A percentile compares a stretch with the other conserved stretches of the same genome.
phyloP scores from a whole-genome alignment of 148 eudicot species.

The Polygonum aviculare region DNA sequence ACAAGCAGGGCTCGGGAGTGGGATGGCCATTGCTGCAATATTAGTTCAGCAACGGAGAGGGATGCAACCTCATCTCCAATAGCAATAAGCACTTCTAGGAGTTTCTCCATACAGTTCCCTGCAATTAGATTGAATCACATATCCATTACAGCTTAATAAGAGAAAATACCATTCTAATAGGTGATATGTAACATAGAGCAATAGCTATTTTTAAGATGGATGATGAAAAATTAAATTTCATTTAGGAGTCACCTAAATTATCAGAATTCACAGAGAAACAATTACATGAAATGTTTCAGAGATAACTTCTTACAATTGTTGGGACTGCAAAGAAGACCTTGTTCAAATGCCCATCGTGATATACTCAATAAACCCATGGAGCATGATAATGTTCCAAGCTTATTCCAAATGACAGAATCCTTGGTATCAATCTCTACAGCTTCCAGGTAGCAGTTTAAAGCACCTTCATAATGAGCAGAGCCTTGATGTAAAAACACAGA shows the following conservation, averaged over 20 bases:
- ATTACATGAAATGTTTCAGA: background rate
- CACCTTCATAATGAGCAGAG: slow-evolving; percentile 55
- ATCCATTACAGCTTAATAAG: background rate
- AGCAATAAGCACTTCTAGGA: slow-evolving; percentile 91
- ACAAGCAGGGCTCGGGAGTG: slow-evolving; percentile 93
- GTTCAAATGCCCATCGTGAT: slow-evolving; percentile 98
- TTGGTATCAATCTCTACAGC: slow-evolving; percentile 94
- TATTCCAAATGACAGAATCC: slow-evolving; percentile 96
- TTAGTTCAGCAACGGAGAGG: slow-evolving; percentile 81
- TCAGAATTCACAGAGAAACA: background rate
- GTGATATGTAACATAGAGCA: background rate
- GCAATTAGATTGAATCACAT: slow-evolving; percentile 12
- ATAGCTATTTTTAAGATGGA: background rate
- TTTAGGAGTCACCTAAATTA: background rate
- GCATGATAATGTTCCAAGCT: slow-evolving; percentile 88
- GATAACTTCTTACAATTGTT: slow-evolving; percentile 69
- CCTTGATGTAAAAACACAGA: slow-evolving; percentile 88
- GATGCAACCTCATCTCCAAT: slow-evolving; percentile 94
- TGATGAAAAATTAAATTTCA: background rate
- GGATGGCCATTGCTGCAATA: slow-evolving; percentile 91
- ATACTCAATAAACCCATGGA: slow-evolving; percentile 86
- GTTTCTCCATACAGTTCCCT: slow-evolving; percentile 99
- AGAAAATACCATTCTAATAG: background rate
- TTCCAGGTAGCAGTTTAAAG: slow-evolving; percentile 84
- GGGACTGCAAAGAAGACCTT: slow-evolving; percentile 94